Base-by-base conservation (phyloP, 2,329 filamentous ascomycete species). In the Aspergillus brasiliensis region DNA sequence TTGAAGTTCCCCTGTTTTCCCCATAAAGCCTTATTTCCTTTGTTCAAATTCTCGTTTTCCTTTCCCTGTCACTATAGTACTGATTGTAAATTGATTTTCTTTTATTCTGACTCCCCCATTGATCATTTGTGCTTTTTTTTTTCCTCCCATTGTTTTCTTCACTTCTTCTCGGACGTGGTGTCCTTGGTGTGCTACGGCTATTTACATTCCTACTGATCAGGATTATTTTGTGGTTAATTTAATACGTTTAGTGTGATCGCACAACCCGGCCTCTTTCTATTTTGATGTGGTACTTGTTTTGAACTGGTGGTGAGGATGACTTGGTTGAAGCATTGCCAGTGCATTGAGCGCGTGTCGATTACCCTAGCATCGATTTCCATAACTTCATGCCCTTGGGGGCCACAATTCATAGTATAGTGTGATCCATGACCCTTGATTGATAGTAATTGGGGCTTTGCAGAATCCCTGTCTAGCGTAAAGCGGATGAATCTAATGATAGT, bases 11-110 rank as follows among this genome's bases (percentile, higher is more conserved):
- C 31, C 52, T 57, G 49, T 56, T 44, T 21, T n/a, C n/a, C 40
- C 51, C 49, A 46, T 60, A 66, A 65, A 57, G 58, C 65, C 62
- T 61, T 63, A 59, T 60, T 68, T 65, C 66, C 60, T 65, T 63
- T 68, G 66, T 68, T 56, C 51, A 61, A 61, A 66, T 62, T 59
- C 59, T 61, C 52, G 46, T 59, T 60, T 56, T 46, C 23, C 44
- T 58, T 59, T 37, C 57, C 51, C 51, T 65, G 58, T 62, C 42
- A 63, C 42, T 60, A 65, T 65, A 63, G 44, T 62, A 47, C 28
- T 61, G 58, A 59, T 53, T 65, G 62, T 63, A 65, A 63, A 63
- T 63, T 61, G 63, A 48, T 51, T 37, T 31, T 49, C 46, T 51
- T 38, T 51, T 21, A n/a, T 44, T 10, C n/a, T 21, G 17, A 11